Evolutionary conservation across 2,329 filamentous ascomycete genomes (phyloP).

Genomic region (Trichoderma sp.): DNA sequence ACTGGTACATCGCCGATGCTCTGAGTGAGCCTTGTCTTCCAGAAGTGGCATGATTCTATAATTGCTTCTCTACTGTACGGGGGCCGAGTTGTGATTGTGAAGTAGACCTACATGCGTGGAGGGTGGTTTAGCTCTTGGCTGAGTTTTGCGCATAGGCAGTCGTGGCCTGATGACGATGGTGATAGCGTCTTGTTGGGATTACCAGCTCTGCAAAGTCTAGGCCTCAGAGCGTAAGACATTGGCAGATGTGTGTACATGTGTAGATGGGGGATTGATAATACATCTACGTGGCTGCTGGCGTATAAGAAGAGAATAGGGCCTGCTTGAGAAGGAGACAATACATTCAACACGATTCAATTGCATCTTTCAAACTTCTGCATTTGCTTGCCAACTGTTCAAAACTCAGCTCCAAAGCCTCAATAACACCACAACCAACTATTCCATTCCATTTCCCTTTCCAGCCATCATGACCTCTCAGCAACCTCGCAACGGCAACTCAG

Average conservation of each 20-base stretch:
- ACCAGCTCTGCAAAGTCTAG: background rate
- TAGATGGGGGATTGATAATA: background rate
- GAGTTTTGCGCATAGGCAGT: background rate
- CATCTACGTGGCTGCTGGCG: background rate
- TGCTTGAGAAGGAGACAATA: background rate
- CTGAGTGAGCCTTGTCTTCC: background rate
- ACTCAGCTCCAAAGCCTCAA: background rate
- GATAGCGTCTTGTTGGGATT: background rate
- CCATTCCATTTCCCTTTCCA: background rate
- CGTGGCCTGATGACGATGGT: background rate
- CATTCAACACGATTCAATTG: background rate
- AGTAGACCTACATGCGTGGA: background rate
- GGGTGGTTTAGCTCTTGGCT: background rate
- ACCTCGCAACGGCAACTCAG: slow-evolving; percentile 10
- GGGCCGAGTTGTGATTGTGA: background rate
- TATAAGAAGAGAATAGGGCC: background rate
- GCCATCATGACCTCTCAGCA: slow-evolving; percentile 10
- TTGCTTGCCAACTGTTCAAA: background rate
- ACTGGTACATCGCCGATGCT: background rate
- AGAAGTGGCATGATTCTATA: background rate
- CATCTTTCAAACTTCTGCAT: background rate
- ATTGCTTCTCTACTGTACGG: background rate
- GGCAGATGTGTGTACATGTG: background rate
- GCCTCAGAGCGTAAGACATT: background rate
- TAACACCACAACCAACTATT: background rate